These are phyloP conservation scores for Colletotrichum tamarilloi DNA, from an alignment of 2,329 filamentous ascomycete genomes.

Conservation along the genomic window DNA sequence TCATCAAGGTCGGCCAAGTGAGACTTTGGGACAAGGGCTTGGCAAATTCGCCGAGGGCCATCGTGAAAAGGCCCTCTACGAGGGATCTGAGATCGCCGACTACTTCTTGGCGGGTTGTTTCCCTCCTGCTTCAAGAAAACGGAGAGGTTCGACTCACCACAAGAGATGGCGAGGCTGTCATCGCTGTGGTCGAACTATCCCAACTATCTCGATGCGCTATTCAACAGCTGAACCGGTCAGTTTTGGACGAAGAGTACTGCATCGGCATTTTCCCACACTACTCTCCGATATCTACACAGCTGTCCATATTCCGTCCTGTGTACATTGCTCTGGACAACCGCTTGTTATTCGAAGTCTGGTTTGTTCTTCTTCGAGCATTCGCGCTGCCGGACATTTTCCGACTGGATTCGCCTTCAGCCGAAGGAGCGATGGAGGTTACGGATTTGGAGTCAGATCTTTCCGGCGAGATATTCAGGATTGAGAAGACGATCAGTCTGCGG, in stretches of 20 bases:
- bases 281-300: slow-evolving; percentile 75
- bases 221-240: slow-evolving; percentile 89
- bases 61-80: slow-evolving; percentile 68
- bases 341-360: slow-evolving; percentile 97
- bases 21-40: slow-evolving; percentile 88
- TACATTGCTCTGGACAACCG: slow-evolving; percentile 89
- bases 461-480: slow-evolving; percentile 68
- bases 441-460: slow-evolving; percentile 53
- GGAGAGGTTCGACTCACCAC: slow-evolving; percentile 92
- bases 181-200: slow-evolving; percentile 87
- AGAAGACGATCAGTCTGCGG: slow-evolving; percentile 69
- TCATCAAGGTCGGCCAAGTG: slow-evolving; percentile 95
- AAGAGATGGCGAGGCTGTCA: slow-evolving; percentile 82
- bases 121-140: slow-evolving; percentile 93
- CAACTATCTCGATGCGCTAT: slow-evolving; percentile 91
- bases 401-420: slow-evolving; percentile 57
- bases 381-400: slow-evolving; percentile 92
- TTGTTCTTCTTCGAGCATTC: slow-evolving; percentile 89
- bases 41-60: slow-evolving; percentile 64
- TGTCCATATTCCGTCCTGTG: slow-evolving; percentile 86
- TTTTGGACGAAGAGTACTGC: slow-evolving; percentile 92
- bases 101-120: slow-evolving; percentile 86
- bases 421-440: slow-evolving; percentile 50
- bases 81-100: slow-evolving; percentile 63
- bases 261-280: slow-evolving; percentile 97